Base-by-base conservation (phyloP, 1,139 yeast genomes). In the Kodamaea fungicola region DNA sequence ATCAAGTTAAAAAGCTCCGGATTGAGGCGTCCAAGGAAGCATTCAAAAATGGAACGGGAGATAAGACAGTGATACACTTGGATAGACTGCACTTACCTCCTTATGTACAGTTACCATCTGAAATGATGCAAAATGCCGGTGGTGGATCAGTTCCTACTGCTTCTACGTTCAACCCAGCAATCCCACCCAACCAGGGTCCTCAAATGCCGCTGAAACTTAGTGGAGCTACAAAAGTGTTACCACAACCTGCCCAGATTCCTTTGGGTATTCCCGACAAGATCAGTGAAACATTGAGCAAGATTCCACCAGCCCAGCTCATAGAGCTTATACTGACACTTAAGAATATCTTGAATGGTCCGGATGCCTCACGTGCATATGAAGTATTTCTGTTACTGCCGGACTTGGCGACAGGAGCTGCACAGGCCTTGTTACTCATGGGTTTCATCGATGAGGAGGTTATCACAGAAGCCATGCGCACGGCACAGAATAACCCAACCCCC, bases 391-490 rank as follows among this genome's bases (percentile, higher is more conserved):
- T 78, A 26, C 74, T 79, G 30, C 80, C 83, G 3, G 71, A 77
- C 35, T 62, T 83, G 32, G 82, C 88, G 4, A 63, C 78, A 2
- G 71, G 85, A 2, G 79, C 85, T 1, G 78, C 89, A 0, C 92
- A 84, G 54, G 85, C 88, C 2, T 64, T 84, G 43, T 57, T 83
- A n/a, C 65, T 82, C 33, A 83, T 83, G 90, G 94, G 92, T 1
- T 69, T 83, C 34, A 76, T 83, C 24, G 85, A 83, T 54, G 68
- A 72, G 30, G 80, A 78, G 30, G 83, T 81, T 12, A 78, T 83
- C 22, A 67, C 71, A 27, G 75, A 69, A 41, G 60, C 74, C 13
- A 65, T 65, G 64, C 63, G 62, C 31, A 49, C 62, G 4, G 64
- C 62, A 1, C 32, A 62, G 2, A 49, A 56, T 2, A 55, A 62